These are phyloP conservation scores for Melaleuca alternifolia DNA, from an alignment of 345 rosid species.

Conservation along the genomic window DNA sequence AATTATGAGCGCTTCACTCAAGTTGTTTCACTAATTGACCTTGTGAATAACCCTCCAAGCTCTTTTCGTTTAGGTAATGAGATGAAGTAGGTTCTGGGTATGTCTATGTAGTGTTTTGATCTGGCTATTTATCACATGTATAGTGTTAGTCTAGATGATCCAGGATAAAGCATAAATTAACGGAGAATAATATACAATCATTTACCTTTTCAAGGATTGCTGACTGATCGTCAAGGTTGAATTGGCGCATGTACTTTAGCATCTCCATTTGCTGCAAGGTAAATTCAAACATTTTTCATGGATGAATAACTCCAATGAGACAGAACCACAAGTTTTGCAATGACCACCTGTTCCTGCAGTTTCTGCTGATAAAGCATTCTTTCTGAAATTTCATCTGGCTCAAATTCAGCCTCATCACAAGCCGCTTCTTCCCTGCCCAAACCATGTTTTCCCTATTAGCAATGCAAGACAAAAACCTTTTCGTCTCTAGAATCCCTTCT, in stretches of 20 bases:
- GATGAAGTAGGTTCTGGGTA: not conserved
- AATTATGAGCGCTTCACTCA: not conserved
- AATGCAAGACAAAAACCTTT: not conserved
- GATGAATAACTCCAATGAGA: not conserved
- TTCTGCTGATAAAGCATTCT: constrained; percentile 39
- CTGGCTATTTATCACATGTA: not conserved
- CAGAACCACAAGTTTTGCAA: not conserved
- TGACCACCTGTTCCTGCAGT: constrained; percentile 47
- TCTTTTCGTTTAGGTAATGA: not conserved
- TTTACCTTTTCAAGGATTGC: constrained; percentile 58
- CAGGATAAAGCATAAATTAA: not conserved
- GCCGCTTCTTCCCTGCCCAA: constrained; percentile 53
- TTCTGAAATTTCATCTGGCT: constrained; percentile 44
- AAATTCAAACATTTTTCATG: not conserved
- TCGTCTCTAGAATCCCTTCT: not conserved
- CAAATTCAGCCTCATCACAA: constrained; percentile 86
- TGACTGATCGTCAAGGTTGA: constrained; percentile 59
- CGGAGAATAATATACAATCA: not conserved
- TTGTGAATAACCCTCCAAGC: not conserved
- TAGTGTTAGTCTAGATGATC: not conserved
- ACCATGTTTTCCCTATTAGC: not conserved
- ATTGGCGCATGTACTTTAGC: constrained; percentile 67
- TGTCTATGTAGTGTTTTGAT: not conserved
- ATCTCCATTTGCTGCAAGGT: constrained; percentile 70
- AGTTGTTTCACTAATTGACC: not conserved